phyloP scores from a whole-genome alignment of 2,329 filamentous ascomycete genomes.

The Trichophaea hybrida region DNA sequence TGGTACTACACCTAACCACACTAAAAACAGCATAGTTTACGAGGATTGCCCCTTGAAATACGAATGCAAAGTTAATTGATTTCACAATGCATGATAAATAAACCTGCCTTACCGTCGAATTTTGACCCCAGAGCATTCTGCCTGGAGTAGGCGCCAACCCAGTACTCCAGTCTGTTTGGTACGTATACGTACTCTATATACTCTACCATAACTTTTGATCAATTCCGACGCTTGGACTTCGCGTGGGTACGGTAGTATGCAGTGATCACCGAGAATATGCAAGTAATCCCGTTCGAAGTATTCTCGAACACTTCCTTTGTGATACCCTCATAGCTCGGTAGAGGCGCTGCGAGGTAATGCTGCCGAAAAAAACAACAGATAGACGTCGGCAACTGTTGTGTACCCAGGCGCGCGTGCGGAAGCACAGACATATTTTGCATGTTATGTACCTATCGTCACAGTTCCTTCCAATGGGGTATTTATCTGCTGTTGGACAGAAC shows the following conservation, averaged over 20 bases:
- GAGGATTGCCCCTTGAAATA: not conserved
- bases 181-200: not conserved
- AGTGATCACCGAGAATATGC: not conserved
- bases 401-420: not conserved
- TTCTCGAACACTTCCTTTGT: slow-evolving; percentile 1
- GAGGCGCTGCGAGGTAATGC: not conserved
- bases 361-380: not conserved
- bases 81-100: not conserved
- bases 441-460: not conserved
- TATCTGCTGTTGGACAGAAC: not conserved
- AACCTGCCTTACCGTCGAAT: not conserved
- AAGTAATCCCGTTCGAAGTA: not conserved
- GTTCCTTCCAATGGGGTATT: not conserved
- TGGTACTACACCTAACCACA: too few species aligned
- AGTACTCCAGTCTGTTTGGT: not conserved
- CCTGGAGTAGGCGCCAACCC: not conserved
- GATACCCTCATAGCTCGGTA: not conserved
- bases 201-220: not conserved
- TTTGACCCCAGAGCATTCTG: too few species aligned
- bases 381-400: not conserved
- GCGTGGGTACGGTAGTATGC: not conserved
- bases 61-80: not conserved
- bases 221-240: not conserved
- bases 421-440: not conserved
- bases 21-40: not conserved